These are phyloP conservation scores for Penicillium corylophilum DNA, from an alignment of 2,329 filamentous ascomycete genomes.

Conservation along the genomic window DNA sequence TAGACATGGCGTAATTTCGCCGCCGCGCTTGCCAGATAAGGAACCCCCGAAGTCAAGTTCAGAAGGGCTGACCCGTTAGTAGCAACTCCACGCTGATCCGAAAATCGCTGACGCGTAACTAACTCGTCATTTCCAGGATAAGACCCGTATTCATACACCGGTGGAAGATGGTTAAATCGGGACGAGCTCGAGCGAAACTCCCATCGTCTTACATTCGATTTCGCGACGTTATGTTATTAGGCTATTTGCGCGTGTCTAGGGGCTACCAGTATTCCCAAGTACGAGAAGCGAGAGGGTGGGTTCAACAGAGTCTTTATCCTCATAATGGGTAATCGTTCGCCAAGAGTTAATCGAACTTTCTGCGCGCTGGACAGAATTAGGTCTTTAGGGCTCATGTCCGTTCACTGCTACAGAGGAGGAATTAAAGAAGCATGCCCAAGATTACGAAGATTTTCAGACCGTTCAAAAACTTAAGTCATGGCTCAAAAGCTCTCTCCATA, in stretches of 20 bases:
- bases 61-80: too few species aligned
- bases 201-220: conserved; percentile 43
- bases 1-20: too few species aligned
- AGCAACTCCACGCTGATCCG: too few species aligned
- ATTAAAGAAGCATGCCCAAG: conserved; percentile 20
- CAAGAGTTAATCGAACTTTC: too few species aligned
- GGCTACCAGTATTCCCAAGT: conserved; percentile 35
- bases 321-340: conserved; percentile 36
- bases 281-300: conserved; percentile 47
- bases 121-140: too few species aligned
- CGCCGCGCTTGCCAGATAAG: too few species aligned
- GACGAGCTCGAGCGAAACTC: conserved; percentile 40
- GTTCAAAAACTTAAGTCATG: conserved; percentile 30
- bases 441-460: conserved; percentile 34
- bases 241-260: conserved; percentile 37
- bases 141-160: conserved; percentile 37
- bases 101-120: too few species aligned
- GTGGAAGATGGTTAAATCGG: conserved; percentile 40
- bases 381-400: conserved; percentile 25
- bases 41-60: too few species aligned
- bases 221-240: conserved; percentile 39
- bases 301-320: conserved; percentile 49
- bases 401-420: conserved; percentile 27
- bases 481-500: conserved; percentile 26
- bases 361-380: conserved; percentile 26